Evolutionary conservation across 202 grass and related monocot genomes (phyloP).

Genomic region (Hordeum pubiflorum): DNA sequence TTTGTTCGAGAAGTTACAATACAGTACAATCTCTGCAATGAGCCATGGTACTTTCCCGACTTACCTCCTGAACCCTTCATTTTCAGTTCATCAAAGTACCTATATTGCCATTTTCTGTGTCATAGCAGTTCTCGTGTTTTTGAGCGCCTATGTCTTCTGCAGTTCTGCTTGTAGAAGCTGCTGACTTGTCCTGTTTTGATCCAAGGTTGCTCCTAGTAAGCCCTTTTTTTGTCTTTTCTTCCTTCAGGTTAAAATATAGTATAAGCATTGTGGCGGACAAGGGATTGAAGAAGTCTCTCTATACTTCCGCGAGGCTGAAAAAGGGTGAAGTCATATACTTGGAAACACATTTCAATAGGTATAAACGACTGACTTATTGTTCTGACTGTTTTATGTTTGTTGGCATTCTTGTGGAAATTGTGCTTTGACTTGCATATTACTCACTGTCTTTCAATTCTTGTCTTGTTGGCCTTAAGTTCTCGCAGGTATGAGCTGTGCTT

Average conservation of each 20-base stretch:
- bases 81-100: not conserved
- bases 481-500: constrained; percentile 88
- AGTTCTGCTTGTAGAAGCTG: not conserved
- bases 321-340: constrained; percentile 94
- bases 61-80: not conserved
- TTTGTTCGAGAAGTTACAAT: constrained; percentile 95
- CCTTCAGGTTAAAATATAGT: constrained; percentile 91
- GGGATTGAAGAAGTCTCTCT: constrained; percentile 81
- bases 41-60: constrained; percentile 66
- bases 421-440: not conserved
- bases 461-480: constrained; percentile 14
- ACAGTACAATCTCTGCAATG: constrained; percentile 94
- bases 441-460: not conserved
- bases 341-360: constrained; percentile 92
- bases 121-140: constrained; percentile 16
- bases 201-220: not conserved
- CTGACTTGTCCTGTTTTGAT: not conserved
- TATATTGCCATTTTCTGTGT: not conserved
- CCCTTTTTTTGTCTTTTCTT: not conserved
- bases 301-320: constrained; percentile 87
- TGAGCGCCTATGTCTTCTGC: not conserved
- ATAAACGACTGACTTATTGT: not conserved
- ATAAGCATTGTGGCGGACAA: constrained; percentile 95
- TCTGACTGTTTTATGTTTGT: not conserved
- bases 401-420: not conserved